Conservation (phyloP, 208 protist genomes). For the Leptomonas seymouri region DNA sequence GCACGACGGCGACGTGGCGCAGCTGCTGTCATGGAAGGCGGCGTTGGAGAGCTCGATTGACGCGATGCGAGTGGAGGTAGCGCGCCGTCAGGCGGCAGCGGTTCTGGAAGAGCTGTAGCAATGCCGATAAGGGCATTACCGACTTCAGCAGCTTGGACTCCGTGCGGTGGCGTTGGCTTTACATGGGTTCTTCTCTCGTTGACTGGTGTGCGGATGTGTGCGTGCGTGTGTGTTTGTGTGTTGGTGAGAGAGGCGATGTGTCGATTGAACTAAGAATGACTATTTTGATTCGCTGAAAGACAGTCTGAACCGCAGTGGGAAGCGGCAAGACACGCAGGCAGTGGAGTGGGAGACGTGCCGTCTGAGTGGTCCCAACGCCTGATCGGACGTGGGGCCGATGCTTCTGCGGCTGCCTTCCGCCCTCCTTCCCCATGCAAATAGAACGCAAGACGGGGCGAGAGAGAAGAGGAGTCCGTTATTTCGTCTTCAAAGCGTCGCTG, state of each 20-base stretch:
- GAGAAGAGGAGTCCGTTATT: no score
- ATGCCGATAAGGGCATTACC: neutral
- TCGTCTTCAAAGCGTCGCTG: no score
- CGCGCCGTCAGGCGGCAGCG: slow-evolving; percentile 51
- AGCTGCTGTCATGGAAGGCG: slow-evolving; percentile 44
- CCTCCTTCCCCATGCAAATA: neutral
- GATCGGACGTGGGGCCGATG: neutral
- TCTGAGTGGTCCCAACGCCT: no score
- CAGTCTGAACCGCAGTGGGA: no score
- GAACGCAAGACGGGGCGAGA: no score
- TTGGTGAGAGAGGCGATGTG: no score
- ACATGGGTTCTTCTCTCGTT: no score
- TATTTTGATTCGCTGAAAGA: no score
- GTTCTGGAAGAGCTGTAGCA: slow-evolving; percentile 42
- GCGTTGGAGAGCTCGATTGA: slow-evolving; percentile 55
- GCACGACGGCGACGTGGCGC: slow-evolving; percentile 51
- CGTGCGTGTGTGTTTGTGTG: neutral
- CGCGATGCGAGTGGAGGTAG: slow-evolving; percentile 54
- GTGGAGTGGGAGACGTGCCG: no score
- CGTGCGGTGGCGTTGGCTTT: neutral
- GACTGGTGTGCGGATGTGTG: no score
- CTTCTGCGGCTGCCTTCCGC: neutral
- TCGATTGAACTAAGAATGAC: no score
- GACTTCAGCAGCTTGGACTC: neutral
- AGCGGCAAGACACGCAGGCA: no score